Evolutionary conservation across 83 land plant genomes (phyloP).

Genomic region (Picea mariana): DNA sequence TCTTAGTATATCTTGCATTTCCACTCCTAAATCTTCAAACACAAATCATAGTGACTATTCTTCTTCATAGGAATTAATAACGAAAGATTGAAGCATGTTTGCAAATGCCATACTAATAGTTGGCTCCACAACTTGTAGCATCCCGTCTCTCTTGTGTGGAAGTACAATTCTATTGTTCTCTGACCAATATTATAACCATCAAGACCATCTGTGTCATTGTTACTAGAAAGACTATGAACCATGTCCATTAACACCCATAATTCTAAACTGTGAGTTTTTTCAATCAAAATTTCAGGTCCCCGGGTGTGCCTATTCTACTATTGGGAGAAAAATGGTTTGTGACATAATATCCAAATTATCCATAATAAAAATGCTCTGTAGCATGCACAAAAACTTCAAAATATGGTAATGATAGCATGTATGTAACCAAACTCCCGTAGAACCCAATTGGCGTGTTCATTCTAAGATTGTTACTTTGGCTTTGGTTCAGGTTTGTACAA

Average conservation of each 20-base stretch:
- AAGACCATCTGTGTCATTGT: conserved; percentile 88
- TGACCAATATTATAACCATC: conserved; percentile 96
- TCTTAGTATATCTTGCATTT: no score
- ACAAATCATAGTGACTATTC: no score
- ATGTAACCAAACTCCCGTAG: conserved; percentile 26
- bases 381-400: no score
- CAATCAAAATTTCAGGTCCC: conserved; percentile 92
- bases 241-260: conserved; percentile 88
- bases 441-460: conserved; percentile 82
- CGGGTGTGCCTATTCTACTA: conserved; percentile 95
- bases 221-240: conserved; percentile 97
- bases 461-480: conserved; percentile 44
- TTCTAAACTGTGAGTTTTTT: conserved; percentile 89
- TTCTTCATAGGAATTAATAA: no score
- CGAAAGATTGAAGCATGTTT: no score
- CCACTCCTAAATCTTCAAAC: no score
- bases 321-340: conserved; percentile 91
- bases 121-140: conserved; percentile 81
- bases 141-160: conserved; percentile 83
- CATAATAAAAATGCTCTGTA: conserved; percentile 96
- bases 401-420: no score
- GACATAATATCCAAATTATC: conserved; percentile 94
- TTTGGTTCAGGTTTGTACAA: conserved; percentile 24
- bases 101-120: no score
- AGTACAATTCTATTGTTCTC: conserved; percentile 76